Base-by-base conservation (phyloP, 2,329 filamentous ascomycete species). In the Pseudopithomyces chartarum region DNA sequence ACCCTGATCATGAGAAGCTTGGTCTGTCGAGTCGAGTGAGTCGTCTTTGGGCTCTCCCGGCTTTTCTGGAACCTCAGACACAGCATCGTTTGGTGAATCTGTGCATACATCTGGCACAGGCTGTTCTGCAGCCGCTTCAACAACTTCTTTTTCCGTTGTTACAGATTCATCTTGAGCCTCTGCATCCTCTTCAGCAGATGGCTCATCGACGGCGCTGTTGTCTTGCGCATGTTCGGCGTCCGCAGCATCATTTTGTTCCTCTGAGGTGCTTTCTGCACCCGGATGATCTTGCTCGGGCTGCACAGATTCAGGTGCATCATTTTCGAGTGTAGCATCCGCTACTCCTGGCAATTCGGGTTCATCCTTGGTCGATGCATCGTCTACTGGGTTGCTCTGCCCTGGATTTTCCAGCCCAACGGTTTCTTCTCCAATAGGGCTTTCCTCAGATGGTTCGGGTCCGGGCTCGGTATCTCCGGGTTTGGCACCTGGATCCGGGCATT, bases 31-130 rank as follows among this genome's bases (percentile, higher is more conserved):
- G 8, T 40, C 44, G 23, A 12, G 7, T 32, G n/a, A 15, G 3
- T 49, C 33, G 17, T 26, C 33, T 10, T n/a, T 29, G 8, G 34
- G 36, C 3, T 42, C 26, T 8, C 33, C 22, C 2, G 23, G 10
- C 10, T 11, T 33, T n/a, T 26, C 38, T 23, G 54, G 23, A 50
- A 50, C 11, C 23, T 59, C 38, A 44, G 26, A 5, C 52, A 60
- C 15, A 49, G 57, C 15, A 46, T 52, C 23, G 51, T 43, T 33
- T 20, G 39, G 23, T 19, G 20, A 17, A 3, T 39, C 34, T 10
- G 6, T 26, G 12, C 20, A 12, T 17, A 11, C 32, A 12, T 47
- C 45, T 22, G 29, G 19, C 8, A 15, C 11, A n/a, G 45, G 12
- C 12, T 42, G 20, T 13, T 36, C 29, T n/a, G 19, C 7, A 13